Evolutionary conservation across 2,329 filamentous ascomycete genomes (phyloP), one percentile per base, ranked within the genome.

Genomic region (Neopestalotiopsis clavispora): DNA sequence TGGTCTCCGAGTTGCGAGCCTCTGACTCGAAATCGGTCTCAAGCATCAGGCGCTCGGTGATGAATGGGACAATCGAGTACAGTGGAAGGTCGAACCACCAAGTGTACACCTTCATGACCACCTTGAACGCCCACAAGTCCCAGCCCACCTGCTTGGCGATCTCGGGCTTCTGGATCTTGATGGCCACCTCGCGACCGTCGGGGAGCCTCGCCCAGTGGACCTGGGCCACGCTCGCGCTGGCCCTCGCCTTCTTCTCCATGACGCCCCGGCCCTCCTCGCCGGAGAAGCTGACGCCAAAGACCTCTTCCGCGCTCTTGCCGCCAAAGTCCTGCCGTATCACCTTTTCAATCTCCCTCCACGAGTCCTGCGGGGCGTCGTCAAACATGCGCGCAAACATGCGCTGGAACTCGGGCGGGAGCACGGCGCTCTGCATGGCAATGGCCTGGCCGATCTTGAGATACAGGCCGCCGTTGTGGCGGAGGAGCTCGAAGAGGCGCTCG

Each of bases 401-500:
- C 84, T 97, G 94, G 75, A 98, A 98, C 80, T 97, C 94, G 0
- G 95, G 93, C 32, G 96, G 96, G 71, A 99, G 83, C 32, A 98
- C 91, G 0, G 95, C 95, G 73, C 93, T 95, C 85, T 99, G 96
- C 96, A 98, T 98, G 14, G 95, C 96, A 73, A 99, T 95, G 4
- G 96, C 96, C 84, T 99, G 96, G 0, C 96, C 96, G 69, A 99
- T 98, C 86, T 99, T 99, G 77, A 98, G 86, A 78, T 98, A 99
- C 20, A 99, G 82, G 0, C 96, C 96, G 70, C 96, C 95, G 85
- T 99, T 99, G 67, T 89, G 84, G 32, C 93, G 88, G 73, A 98
- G 85, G 71, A 99, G 83, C 38, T 95, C 86, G 70, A 94, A 97
- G 49, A 98, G 83, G 32, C 93, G 87, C 82, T 94, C 90, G 0